Evolutionary conservation across 2,329 filamentous ascomycete species (phyloP).

Genomic region (Aschersonia sp.): DNA sequence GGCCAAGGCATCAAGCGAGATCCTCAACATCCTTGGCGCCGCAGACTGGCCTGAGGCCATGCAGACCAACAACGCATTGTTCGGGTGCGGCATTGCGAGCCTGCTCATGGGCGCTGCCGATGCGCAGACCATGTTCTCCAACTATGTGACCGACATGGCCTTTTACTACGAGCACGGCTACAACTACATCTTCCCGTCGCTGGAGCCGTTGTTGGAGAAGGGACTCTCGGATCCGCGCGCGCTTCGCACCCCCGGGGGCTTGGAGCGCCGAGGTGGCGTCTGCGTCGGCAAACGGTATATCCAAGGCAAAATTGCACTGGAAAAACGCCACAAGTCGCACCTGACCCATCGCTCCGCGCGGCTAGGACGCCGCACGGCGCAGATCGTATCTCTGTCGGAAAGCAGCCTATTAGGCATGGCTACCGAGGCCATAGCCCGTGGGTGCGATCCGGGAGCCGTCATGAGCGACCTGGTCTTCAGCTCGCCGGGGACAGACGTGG

Average conservation of each 20-base stretch:
- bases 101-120: slow-evolving; percentile 8
- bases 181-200: slow-evolving; percentile 8
- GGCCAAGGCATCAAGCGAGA: slow-evolving; percentile 3
- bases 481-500: slow-evolving; percentile 9
- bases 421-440: slow-evolving; percentile 7
- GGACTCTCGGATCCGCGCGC: slow-evolving; percentile 7
- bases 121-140: slow-evolving; percentile 9
- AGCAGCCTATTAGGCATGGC: slow-evolving; percentile 10
- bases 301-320: slow-evolving; percentile 7
- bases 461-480: slow-evolving; percentile 9
- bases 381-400: slow-evolving; percentile 8
- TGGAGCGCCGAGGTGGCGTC: slow-evolving; percentile 7
- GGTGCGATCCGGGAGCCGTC: slow-evolving; percentile 8
- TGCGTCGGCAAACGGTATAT: slow-evolving; percentile 7
- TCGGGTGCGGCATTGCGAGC: slow-evolving; percentile 8
- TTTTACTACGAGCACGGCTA: slow-evolving; percentile 12
- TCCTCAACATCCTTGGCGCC: slow-evolving; percentile 5
- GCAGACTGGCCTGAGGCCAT: slow-evolving; percentile 6
- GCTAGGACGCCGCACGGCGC: slow-evolving; percentile 5
- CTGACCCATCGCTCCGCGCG: slow-evolving; percentile 1
- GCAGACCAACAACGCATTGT: slow-evolving; percentile 8
- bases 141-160: slow-evolving; percentile 10
- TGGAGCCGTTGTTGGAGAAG: slow-evolving; percentile 6
- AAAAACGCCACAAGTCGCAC: not conserved
- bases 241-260: slow-evolving; percentile 6